Conservation (phyloP, 257 asterid genomes). For the Plantago elongata region DNA sequence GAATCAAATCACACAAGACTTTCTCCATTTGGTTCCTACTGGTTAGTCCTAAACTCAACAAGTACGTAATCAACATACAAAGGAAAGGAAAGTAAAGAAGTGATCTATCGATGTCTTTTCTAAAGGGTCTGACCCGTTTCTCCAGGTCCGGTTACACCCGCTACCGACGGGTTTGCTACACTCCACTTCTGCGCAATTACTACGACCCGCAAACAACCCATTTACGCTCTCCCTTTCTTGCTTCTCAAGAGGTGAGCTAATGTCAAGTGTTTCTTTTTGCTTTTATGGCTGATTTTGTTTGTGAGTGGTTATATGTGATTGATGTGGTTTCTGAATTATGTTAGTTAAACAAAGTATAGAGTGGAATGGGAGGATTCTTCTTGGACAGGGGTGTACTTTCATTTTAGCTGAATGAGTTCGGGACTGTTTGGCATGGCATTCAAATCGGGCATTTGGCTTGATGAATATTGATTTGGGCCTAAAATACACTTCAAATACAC, state of each 20-base stretch:
- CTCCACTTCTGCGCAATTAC: not conserved
- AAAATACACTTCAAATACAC: no score
- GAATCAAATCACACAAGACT: no score
- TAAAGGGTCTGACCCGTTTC: conserved; percentile 38
- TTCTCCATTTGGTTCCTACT: no score
- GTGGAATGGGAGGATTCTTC: no score
- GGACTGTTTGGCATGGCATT: no score
- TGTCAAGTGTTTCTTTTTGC: not conserved
- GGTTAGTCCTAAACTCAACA: no score
- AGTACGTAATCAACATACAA: not conserved
- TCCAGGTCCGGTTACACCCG: conserved; percentile 40
- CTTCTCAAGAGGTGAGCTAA: conserved; percentile 43
- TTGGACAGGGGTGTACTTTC: not conserved
- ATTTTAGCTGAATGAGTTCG: not conserved
- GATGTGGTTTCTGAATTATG: not conserved
- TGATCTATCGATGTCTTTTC: conserved; percentile 28
- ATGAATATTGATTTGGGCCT: no score
- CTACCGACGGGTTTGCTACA: conserved; percentile 23
- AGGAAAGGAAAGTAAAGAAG: no score
- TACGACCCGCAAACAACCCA: conserved; percentile 25
- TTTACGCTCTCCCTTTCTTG: conserved; percentile 26
- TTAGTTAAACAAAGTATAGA: no score
- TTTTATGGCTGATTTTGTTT: not conserved
- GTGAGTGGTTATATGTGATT: not conserved
- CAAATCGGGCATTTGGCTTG: no score